Evolutionary conservation across 202 grass and related monocot genomes (phyloP).

Genomic region (Digitaria exilis): DNA sequence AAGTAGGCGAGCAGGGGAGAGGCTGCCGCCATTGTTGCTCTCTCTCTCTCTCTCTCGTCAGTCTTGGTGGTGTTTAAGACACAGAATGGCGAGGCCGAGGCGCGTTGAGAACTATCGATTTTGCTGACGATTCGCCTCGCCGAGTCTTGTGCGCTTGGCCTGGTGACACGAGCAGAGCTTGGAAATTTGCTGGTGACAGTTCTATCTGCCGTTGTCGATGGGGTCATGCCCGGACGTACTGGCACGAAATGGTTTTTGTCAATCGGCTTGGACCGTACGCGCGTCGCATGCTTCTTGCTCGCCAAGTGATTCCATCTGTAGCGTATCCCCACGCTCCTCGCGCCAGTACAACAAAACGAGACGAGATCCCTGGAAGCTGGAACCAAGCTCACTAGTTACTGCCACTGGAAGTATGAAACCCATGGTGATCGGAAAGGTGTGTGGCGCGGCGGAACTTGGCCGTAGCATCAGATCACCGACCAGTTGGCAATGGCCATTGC

Average conservation of each 20-base stretch:
- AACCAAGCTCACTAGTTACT: too few species aligned
- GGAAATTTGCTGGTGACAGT: background rate
- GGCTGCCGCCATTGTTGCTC: background rate
- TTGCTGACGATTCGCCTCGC: background rate
- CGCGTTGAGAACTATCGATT: background rate
- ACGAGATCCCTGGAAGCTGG: too few species aligned
- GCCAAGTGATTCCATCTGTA: background rate
- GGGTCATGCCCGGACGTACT: background rate
- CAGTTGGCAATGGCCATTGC: background rate
- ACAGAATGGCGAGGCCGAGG: too few species aligned
- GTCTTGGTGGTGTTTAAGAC: background rate
- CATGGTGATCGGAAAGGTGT: background rate
- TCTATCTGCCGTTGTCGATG: too few species aligned
- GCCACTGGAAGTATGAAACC: too few species aligned
- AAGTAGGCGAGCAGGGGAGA: background rate
- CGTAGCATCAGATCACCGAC: background rate
- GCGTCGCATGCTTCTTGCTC: background rate
- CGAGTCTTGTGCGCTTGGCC: background rate
- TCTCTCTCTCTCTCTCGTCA: background rate
- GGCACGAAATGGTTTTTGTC: background rate
- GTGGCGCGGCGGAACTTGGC: background rate
- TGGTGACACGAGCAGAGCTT: background rate
- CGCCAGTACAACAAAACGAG: too few species aligned
- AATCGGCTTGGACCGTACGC: background rate
- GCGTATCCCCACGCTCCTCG: too few species aligned